These are phyloP conservation scores for Teunomyces aglyptinius DNA, from an alignment of 805 yeast species.

Conservation along the genomic window DNA sequence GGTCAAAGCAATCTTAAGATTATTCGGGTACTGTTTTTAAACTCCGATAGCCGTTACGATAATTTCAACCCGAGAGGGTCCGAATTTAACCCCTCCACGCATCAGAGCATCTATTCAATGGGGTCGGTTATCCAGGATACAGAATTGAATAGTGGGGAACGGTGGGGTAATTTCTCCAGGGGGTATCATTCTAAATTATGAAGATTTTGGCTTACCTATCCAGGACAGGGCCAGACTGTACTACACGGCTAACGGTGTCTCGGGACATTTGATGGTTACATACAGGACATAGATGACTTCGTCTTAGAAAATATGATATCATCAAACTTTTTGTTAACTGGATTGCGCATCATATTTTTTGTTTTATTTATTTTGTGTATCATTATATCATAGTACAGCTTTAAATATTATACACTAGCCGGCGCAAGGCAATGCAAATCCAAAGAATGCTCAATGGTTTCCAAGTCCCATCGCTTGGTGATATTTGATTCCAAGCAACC, in stretches of 20 bases:
- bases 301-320: neutral
- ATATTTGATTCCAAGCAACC: slow-evolving; percentile 57
- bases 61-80: no score
- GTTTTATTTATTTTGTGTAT: neutral
- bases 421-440: neutral
- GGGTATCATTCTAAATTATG: neutral
- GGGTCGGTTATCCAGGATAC: no score
- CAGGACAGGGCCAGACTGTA: no score
- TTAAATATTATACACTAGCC: neutral
- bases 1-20: no score
- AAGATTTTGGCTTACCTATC: neutral
- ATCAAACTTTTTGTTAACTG: neutral
- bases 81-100: no score
- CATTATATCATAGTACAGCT: neutral
- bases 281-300: neutral
- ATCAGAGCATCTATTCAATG: no score
- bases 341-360: neutral
- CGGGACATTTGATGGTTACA: neutral
- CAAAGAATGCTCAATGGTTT: slow-evolving; percentile 24
- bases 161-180: neutral
- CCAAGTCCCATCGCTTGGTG: slow-evolving; percentile 51
- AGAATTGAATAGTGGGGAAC: neutral
- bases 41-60: no score
- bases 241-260: neutral
- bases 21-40: no score